Evolutionary conservation across 108 stramenopile genomes (phyloP).

Genomic region (Nannochloropsis granulata): DNA sequence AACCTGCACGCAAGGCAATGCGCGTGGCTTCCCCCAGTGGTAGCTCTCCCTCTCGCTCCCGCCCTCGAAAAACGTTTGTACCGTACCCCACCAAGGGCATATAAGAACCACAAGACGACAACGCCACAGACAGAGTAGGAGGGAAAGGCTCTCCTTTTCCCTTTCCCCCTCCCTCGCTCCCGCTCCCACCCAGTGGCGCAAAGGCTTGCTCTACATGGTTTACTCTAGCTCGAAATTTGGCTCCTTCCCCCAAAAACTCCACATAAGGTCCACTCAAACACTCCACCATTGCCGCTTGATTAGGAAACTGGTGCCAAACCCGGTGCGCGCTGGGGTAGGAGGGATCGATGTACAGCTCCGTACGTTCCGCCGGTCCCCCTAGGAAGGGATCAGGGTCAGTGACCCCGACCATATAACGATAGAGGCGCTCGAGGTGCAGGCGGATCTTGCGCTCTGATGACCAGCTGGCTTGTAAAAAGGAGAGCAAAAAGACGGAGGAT

Average conservation of each 20-base stretch:
- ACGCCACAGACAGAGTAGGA: not conserved
- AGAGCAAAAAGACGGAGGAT: not conserved
- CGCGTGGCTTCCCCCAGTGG: not conserved
- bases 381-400: not conserved
- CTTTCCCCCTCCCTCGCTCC: not conserved
- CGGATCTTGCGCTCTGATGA: not conserved
- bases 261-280: not conserved
- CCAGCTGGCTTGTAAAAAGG: not conserved
- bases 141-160: not conserved
- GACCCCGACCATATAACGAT: not conserved
- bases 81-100: not conserved
- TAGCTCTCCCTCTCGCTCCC: not conserved
- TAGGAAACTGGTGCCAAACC: not conserved
- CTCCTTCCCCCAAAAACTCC: not conserved
- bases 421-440: not conserved
- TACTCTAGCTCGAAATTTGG: not conserved
- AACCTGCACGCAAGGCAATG: not conserved
- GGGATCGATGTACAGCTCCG: not conserved
- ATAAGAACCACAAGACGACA: not conserved
- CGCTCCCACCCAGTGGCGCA: not conserved
- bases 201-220: not conserved
- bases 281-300: not conserved
- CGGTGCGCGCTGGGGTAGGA: not conserved
- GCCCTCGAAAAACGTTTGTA: not conserved
- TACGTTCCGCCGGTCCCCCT: not conserved